Percentiles rank a stretch among this genome's conserved stretches.
Conservation (phyloP, 2,329 filamentous ascomycete genomes). For the Clarireedia homoeocarpa region DNA sequence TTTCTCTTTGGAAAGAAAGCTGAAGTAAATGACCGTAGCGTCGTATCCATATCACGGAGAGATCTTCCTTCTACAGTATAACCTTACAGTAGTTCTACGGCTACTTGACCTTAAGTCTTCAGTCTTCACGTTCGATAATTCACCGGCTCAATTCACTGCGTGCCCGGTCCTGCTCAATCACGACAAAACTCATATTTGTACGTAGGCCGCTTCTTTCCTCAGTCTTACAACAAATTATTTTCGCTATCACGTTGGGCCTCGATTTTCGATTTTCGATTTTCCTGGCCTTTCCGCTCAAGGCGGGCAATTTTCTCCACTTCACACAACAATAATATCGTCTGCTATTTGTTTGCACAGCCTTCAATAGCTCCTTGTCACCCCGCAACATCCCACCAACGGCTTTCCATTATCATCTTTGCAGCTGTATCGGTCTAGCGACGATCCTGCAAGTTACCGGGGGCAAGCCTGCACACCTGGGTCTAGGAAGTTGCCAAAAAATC, state of each 20-base stretch:
- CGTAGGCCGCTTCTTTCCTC: too few relatives aligned
- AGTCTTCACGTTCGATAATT: background rate
- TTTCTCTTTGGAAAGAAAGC: too few relatives aligned
- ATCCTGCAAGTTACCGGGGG: background rate
- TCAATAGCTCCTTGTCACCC: background rate
- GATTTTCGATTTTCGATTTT: background rate
- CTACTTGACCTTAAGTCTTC: background rate
- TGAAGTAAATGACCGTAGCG: too few relatives aligned
- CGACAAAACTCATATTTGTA: too few relatives aligned
- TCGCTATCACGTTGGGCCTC: too few relatives aligned
- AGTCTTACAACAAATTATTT: background rate
- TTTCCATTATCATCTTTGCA: background rate
- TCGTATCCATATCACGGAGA: too few relatives aligned
- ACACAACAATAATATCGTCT: background rate
- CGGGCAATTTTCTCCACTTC: background rate
- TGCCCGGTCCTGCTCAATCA: background rate
- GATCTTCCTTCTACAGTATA: too few relatives aligned
- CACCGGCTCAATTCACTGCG: background rate
- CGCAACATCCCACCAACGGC: background rate
- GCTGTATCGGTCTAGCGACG: background rate
- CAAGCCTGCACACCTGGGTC: background rate
- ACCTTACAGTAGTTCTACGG: too few relatives aligned
- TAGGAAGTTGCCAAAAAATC: background rate
- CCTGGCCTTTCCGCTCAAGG: background rate
- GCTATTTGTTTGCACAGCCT: slow-evolving; percentile 2